Evolutionary conservation across 2,329 filamentous ascomycete species (phyloP), one percentile per base, ranked within the genome.

Genomic region (Zymoseptoria tritici): DNA sequence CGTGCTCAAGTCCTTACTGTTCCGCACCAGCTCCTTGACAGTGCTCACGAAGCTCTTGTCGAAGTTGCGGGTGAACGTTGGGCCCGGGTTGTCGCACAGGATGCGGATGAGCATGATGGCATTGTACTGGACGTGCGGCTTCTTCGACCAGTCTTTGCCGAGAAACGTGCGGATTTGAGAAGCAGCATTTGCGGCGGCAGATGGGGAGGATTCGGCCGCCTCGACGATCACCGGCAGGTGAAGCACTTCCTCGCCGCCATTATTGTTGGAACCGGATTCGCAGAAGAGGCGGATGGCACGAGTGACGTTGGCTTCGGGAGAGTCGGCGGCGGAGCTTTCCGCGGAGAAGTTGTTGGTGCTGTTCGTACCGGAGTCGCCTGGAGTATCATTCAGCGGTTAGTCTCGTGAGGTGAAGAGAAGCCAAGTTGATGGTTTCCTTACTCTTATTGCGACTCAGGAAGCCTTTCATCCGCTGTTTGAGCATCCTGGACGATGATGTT

Each of bases 21-120:
- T 79, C 64, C 87, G 84, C 62, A 97, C 79, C 60, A 96, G 75
- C 50, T 89, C 83, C 76, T 92, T 93, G 16, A 89, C 77, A 0
- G 85, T 85, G 50, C 87, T 82, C 57, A 89, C 84, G 71, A 97
- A 97, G 69, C 90, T 90, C 70, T 86, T 82, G 74, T 97, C 92
- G 50, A 97, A 75, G 73, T 96, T 92, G 66, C 89, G 84, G n/a
- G 93, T 96, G 71, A 99, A 99, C 1, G 86, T 91, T 57, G 83
- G 82, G 29, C 93, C 93, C 0, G 94, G 94, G 73, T 99, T 97
- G 74, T 97, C 92, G 67, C 86, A 82, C 65, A 99, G 79, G 70
- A 99, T 99, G 62, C 93, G 88, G 67, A 95, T 81, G 58, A 99
- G 83, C 94, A 97, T 97, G 70, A 97, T 86, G 64, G 91, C 88